Base-by-base conservation (phyloP, 139 green algal species). In the Zygnema cylindricum region DNA sequence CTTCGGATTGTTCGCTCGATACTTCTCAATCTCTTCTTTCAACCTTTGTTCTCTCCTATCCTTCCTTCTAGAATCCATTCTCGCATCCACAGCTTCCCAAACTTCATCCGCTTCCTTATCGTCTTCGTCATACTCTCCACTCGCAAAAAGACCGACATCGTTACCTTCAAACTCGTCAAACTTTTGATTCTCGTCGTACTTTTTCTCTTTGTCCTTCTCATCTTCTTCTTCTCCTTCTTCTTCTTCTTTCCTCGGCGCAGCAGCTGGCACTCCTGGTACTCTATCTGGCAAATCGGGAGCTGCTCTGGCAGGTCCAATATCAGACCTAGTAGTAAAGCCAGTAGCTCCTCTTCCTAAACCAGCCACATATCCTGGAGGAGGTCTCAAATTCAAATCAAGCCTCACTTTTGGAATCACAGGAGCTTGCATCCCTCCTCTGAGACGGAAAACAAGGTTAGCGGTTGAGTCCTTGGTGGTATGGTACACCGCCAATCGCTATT, bases 91-190 rank as follows among this genome's bases (percentile, higher is more conserved):
- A 0, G 83, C n/a, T 16, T 98, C 96, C 96, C 96, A 99, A n/a
- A 99, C 93, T 42, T 95, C 82, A 81, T 99, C 98, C 39, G 98
- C 98, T 84, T 99, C 98, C 73, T 92, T 93, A 92, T 99, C 97
- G 76, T 99, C 97, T 89, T 98, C 93, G 84, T 95, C 93, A 77
- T 94, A 95, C 49, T 87, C 86, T 40, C 81, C 77, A 7, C 23
- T 89, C 1, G 94, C 96, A 88, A 99, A 96, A 77, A 95, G 92
- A 38, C 97, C 97, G 35, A 95, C 94, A 75, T 99, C 97, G 71
- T 96, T 98, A 25, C 97, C 97, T 94, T 98, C 95, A 88, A 99
- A 99, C 84, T 96, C 95, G 79, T 99, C 97, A 92, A 99, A 99
- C 92, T 98, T 96, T 71, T 91, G 84, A 38, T 89, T 76, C 91